These are phyloP conservation scores for Aspergillus caelatus DNA, from an alignment of 2,329 filamentous ascomycete species.

Conservation along the genomic window DNA sequence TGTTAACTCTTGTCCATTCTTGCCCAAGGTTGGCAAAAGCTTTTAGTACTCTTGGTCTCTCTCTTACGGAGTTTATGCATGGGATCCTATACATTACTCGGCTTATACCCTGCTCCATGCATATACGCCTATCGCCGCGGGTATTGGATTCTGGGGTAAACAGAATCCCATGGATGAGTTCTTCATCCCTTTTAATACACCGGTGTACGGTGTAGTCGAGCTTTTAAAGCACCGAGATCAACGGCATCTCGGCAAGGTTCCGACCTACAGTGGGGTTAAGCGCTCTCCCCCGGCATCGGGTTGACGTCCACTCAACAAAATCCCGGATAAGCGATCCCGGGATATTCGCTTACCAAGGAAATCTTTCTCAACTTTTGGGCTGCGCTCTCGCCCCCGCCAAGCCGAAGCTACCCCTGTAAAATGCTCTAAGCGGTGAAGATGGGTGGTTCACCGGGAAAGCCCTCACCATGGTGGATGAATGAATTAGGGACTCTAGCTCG, in stretches of 20 bases:
- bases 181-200: not conserved
- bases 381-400: not conserved
- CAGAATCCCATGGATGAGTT: not conserved
- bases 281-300: not conserved
- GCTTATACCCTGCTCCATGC: not conserved
- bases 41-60: not conserved
- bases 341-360: not conserved
- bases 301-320: not conserved
- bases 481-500: not conserved
- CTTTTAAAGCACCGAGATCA: not conserved
- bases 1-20: not conserved
- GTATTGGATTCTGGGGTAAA: not conserved
- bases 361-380: not conserved
- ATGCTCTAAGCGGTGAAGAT: not conserved
- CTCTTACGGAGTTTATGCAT: not conserved
- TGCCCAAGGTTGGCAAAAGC: not conserved
- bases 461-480: not conserved
- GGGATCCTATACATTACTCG: not conserved
- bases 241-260: not conserved
- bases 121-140: not conserved
- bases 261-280: slow-evolving; percentile 1
- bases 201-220: not conserved
- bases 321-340: not conserved
- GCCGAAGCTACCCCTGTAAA: not conserved
- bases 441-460: not conserved